Evolutionary conservation across 331 rosid genomes (phyloP), one percentile per base, ranked within the genome.

Genomic region (Cucumis variabilis): DNA sequence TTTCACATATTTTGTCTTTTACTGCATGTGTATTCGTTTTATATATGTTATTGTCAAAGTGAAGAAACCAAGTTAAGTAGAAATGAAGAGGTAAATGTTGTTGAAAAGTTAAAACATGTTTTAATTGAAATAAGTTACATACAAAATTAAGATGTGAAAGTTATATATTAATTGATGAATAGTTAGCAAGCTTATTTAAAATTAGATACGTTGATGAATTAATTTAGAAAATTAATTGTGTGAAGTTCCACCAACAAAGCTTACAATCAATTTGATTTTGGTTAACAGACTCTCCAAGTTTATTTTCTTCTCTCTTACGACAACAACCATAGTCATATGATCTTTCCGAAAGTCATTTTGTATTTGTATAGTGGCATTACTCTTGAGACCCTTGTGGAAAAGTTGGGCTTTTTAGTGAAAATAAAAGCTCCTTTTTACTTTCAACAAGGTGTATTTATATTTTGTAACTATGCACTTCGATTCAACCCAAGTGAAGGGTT

Each of bases 251-350:
- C n/a, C n/a, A 37, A 37, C 27, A 33, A 90, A 75, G 87, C 93
- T 92, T 93, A 97, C 98, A 78, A 82, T 88, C 89, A 51, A 71
- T 76, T 73, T 68, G 71, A 76, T 85, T 89, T 74, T 85, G 70
- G 25, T 92, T 82, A 82, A 90, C 51, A 16, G 85, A 91, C 83
- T 93, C 33, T 3, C 82, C 15, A 88, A 81, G 41, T 37, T 37
- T 37, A 89, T 89, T 88, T 82, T 90, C 90, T 87, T 44, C 69
- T 33, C 77, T 87, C 92, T 93, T 65, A 97, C 86, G 77, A 97
- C 98, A 85, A 93, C 92, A 69, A 98, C 99, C 99, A 95, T 97
- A 93, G 95, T 98, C 88, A 98, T 97, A 68, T 94, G 97, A 58
- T 98, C 99, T 90, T 95, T 94, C 75, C 95, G 99, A 88, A 95